phyloP scores from a whole-genome alignment of 139 green algal species.

The Chlorella sp. region DNA sequence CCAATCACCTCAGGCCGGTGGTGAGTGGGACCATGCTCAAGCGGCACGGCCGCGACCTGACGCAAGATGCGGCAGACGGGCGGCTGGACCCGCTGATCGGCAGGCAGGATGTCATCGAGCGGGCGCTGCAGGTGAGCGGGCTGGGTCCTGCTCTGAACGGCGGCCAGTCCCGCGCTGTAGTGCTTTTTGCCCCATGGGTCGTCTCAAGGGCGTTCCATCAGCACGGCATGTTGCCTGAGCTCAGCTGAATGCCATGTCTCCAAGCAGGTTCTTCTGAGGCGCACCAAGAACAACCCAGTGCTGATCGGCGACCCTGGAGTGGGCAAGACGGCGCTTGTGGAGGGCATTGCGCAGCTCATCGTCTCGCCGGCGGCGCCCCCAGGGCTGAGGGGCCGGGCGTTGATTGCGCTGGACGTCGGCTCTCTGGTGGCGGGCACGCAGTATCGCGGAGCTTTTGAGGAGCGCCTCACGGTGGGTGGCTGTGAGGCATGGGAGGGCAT shows the following conservation, averaged over 20 bases:
- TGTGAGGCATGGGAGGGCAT: background rate
- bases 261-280: constrained; percentile 87
- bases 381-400: constrained; percentile 65
- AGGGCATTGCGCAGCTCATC: constrained; percentile 87
- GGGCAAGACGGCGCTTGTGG: constrained; percentile 87
- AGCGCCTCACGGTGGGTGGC: constrained; percentile 35
- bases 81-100: constrained; percentile 80
- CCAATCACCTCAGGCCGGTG: background rate
- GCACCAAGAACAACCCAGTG: constrained; percentile 94
- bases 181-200: too few relatives aligned
- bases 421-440: constrained; percentile 87
- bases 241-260: too few relatives aligned
- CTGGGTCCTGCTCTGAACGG: too few relatives aligned
- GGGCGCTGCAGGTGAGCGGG: constrained; percentile 57
- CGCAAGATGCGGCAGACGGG: constrained; percentile 63
- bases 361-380: constrained; percentile 2
- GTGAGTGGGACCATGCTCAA: constrained; percentile 42
- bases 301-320: constrained; percentile 92
- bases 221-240: too few relatives aligned
- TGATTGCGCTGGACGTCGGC: constrained; percentile 88
- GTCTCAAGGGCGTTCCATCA: too few relatives aligned
- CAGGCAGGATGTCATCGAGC: constrained; percentile 64
- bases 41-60: constrained; percentile 77
- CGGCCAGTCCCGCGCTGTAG: too few relatives aligned
- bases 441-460: constrained; percentile 74